Evolutionary conservation across 1,139 yeast species (phyloP).

Genomic region (Candida mesenterica): DNA sequence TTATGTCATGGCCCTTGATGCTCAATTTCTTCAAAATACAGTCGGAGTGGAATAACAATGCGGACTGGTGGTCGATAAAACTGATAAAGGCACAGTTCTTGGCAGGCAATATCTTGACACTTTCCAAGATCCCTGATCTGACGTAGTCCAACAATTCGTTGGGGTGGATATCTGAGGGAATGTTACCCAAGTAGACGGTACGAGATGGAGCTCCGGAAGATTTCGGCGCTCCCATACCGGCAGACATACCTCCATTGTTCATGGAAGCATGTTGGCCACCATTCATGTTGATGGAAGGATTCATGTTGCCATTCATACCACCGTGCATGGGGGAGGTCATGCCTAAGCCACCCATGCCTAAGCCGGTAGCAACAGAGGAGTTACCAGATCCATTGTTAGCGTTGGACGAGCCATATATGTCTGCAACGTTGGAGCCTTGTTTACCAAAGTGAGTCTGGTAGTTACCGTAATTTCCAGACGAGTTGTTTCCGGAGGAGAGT

Average conservation of each 20-base stretch:
- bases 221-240: slow-evolving; percentile 14
- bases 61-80: slow-evolving; percentile 61
- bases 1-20: slow-evolving; percentile 55
- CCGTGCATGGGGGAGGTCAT: slow-evolving; percentile 2
- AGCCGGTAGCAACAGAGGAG: slow-evolving; percentile 1
- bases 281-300: slow-evolving; percentile 7
- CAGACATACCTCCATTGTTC: slow-evolving; percentile 7
- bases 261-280: slow-evolving; percentile 5
- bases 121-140: slow-evolving; percentile 86
- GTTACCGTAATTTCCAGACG: not conserved
- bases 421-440: not conserved
- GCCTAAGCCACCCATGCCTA: slow-evolving; percentile 1
- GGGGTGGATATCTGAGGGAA: slow-evolving; percentile 78
- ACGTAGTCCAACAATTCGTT: slow-evolving; percentile 86
- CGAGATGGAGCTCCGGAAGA: slow-evolving; percentile 62
- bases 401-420: not conserved
- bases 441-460: not conserved
- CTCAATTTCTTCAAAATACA: slow-evolving; percentile 57
- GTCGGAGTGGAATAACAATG: slow-evolving; percentile 60
- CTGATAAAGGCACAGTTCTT: slow-evolving; percentile 63
- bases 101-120: slow-evolving; percentile 54
- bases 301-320: slow-evolving; percentile 4
- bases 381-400: not conserved
- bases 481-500: not conserved
- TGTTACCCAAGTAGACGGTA: slow-evolving; percentile 87